These are phyloP conservation scores for Ogataea henricii DNA, from an alignment of 805 yeast genomes.

Conservation along the genomic window DNA sequence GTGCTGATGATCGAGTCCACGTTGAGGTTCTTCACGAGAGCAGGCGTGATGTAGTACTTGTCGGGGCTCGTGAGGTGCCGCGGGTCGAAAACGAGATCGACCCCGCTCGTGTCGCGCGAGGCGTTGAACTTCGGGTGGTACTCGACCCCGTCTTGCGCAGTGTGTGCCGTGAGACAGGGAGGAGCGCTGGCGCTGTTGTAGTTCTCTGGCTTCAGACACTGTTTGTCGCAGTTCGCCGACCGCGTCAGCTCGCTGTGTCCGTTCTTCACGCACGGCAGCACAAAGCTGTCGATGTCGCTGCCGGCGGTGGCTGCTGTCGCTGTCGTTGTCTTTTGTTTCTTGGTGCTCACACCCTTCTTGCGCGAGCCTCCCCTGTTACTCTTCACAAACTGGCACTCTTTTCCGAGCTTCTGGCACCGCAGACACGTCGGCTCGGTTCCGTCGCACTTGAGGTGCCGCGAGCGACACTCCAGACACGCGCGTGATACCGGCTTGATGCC, in stretches of 20 bases:
- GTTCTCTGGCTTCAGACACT: constrained; percentile 31
- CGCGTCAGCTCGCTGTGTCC: constrained; percentile 23
- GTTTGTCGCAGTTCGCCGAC: constrained; percentile 25
- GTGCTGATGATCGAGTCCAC: constrained; percentile 29
- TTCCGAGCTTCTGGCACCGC: constrained; percentile 39
- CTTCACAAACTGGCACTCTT: constrained; percentile 49
- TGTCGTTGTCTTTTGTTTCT: constrained; percentile 21
- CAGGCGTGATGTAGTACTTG: constrained; percentile 34
- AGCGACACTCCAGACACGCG: constrained; percentile 55
- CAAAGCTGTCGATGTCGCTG: constrained; percentile 19
- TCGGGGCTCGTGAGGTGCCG: constrained; percentile 20
- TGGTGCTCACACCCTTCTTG: constrained; percentile 44
- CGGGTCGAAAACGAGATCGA: constrained; percentile 30
- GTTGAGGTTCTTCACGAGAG: constrained; percentile 29
- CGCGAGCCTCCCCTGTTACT: constrained; percentile 57
- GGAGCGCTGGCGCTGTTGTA: constrained; percentile 33
- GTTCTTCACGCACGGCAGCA: constrained; percentile 35
- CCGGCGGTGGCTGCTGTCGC: neutral
- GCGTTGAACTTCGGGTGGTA: constrained; percentile 36
- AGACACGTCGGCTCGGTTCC: constrained; percentile 48
- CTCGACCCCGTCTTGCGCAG: constrained; percentile 16
- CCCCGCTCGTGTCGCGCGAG: constrained; percentile 29
- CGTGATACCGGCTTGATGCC: constrained; percentile 42
- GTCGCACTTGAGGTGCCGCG: constrained; percentile 52
- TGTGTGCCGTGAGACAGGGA: constrained; percentile 29